Conservation (phyloP, 116 monocot genomes). For the Posidonia oceanica region DNA sequence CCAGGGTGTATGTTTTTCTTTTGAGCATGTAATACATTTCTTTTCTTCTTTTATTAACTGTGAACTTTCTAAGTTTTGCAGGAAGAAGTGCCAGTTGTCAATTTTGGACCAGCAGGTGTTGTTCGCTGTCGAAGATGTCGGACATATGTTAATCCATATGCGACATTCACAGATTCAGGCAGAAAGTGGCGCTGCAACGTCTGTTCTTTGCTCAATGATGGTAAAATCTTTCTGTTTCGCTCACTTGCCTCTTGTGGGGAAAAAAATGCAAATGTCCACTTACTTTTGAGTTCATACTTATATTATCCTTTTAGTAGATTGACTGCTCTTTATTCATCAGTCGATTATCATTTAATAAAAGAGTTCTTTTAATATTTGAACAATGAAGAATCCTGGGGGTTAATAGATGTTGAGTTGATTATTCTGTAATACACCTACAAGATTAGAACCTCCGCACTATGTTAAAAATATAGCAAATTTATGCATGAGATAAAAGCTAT, state of each 20-base stretch:
- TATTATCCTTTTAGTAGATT: not conserved
- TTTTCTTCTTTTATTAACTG: not conserved
- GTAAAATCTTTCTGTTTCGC: conserved; percentile 20
- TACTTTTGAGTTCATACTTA: not conserved
- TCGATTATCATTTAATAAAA: not conserved
- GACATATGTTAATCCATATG: conserved; percentile 91
- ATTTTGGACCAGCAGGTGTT: conserved; percentile 83
- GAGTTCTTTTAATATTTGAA: not conserved
- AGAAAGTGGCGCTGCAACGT: conserved; percentile 98
- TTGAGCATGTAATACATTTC: not conserved
- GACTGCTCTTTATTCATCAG: not conserved
- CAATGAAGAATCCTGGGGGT: not conserved
- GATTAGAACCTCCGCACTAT: too few species aligned
- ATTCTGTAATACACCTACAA: too few species aligned
- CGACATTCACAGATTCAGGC: conserved; percentile 83
- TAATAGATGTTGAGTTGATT: too few species aligned
- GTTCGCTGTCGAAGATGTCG: conserved; percentile 88
- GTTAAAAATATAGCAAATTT: too few species aligned
- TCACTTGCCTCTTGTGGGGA: not conserved
- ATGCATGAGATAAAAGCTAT: too few species aligned
- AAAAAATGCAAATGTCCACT: too few species aligned
- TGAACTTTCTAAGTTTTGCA: conserved; percentile 1
- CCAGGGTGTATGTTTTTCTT: not conserved
- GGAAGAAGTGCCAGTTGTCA: conserved; percentile 92
- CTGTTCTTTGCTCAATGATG: conserved; percentile 93